These are phyloP conservation scores for Magnusiomyces ingens DNA, from an alignment of 1,139 yeast genomes.

Conservation along the genomic window DNA sequence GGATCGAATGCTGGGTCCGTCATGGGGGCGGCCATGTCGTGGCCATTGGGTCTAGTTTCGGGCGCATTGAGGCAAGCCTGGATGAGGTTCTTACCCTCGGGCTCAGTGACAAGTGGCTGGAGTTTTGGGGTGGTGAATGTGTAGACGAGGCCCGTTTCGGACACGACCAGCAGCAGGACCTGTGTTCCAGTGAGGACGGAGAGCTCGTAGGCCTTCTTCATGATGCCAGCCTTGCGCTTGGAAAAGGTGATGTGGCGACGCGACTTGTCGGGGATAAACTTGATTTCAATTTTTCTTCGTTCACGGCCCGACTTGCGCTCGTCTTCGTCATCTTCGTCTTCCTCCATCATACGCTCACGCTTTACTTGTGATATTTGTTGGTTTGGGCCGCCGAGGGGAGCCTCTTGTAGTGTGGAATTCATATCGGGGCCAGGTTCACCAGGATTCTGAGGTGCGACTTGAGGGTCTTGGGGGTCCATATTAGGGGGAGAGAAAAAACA, in stretches of 20 bases:
- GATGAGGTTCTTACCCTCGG: conserved; percentile 93
- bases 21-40: neutral
- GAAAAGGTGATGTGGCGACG: conserved; percentile 97
- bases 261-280: conserved; percentile 93
- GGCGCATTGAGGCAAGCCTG: conserved; percentile 98
- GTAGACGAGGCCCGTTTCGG: conserved; percentile 95
- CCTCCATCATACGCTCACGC: conserved; percentile 31
- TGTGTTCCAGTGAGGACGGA: conserved; percentile 96
- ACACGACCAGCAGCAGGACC: conserved; percentile 84
- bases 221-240: conserved; percentile 96
- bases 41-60: conserved; percentile 32
- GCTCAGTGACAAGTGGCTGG: conserved; percentile 94
- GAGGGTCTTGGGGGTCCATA: conserved; percentile 1
- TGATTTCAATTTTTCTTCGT: conserved; percentile 93
- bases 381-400: conserved; percentile 4
- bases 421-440: neutral
- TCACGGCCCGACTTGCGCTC: conserved; percentile 63
- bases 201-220: conserved; percentile 95
- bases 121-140: conserved; percentile 98
- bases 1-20: neutral
- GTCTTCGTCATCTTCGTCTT: conserved; percentile 65
- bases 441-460: neutral
- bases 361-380: conserved; percentile 15
- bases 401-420: neutral
- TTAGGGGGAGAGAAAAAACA: neutral